phyloP scores from a whole-genome alignment of 1,284 basidiomycete species.

The Boletus holoroseus region DNA sequence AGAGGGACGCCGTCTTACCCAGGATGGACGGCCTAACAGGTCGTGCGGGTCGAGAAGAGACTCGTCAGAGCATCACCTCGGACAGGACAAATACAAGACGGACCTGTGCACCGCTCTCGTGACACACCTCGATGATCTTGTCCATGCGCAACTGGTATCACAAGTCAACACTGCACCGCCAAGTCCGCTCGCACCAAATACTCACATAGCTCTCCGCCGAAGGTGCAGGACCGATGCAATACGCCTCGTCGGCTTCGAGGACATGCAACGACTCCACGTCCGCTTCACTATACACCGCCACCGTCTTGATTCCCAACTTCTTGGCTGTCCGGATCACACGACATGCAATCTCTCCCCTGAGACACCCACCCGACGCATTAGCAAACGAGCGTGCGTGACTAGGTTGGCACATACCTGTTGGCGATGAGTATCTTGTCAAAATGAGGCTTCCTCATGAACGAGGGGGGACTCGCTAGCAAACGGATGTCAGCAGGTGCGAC shows the following conservation, averaged over 20 bases:
- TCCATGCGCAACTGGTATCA: conserved; percentile 70
- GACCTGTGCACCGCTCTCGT: conserved; percentile 78
- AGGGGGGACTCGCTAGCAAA: conserved; percentile 2
- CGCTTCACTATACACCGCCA: conserved; percentile 86
- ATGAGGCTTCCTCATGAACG: conserved; percentile 41
- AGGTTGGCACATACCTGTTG: conserved; percentile 57
- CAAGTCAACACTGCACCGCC: conserved; percentile 4
- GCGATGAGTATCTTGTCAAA: conserved; percentile 85
- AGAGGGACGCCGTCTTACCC: conserved; percentile 43
- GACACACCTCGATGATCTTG: conserved; percentile 82
- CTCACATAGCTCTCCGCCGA: conserved; percentile 85
- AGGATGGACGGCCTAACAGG: conserved; percentile 68
- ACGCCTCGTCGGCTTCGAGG: conserved; percentile 87
- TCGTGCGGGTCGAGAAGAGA: not conserved
- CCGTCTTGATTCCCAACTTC: conserved; percentile 82
- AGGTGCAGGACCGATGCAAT: conserved; percentile 86
- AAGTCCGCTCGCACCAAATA: conserved; percentile 11
- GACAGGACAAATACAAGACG: conserved; percentile 12
- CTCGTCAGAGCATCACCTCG: conserved; percentile 4
- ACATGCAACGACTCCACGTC: conserved; percentile 80
- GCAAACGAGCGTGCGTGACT: not conserved
- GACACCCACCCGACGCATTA: not conserved
- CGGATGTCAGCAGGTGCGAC: not conserved
- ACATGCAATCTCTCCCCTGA: conserved; percentile 90
- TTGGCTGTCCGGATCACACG: conserved; percentile 87